These are phyloP conservation scores for Torulaspora delbrueckii DNA, from an alignment of 805 yeast genomes.

Conservation along the genomic window DNA sequence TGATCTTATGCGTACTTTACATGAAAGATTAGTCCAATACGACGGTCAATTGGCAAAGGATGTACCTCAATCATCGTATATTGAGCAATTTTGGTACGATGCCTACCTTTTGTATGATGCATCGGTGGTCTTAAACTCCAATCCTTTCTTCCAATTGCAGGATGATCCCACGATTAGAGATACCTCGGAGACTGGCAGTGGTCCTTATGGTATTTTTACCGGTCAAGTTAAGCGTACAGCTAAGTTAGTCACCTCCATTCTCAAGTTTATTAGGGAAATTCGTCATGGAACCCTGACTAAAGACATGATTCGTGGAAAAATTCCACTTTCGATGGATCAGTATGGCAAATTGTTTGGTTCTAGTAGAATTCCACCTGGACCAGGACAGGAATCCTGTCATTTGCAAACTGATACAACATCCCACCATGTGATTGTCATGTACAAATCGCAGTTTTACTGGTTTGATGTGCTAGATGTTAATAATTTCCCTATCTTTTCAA, in stretches of 20 bases:
- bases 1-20: slow-evolving; percentile 47
- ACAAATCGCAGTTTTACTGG: slow-evolving; percentile 90
- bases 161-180: slow-evolving; percentile 70
- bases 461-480: slow-evolving; percentile 79
- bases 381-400: slow-evolving; percentile 57
- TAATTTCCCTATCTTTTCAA: slow-evolving; percentile 58
- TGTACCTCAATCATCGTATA: slow-evolving; percentile 65
- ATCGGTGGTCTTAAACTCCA: slow-evolving; percentile 85
- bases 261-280: slow-evolving; percentile 75
- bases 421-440: slow-evolving; percentile 75
- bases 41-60: slow-evolving; percentile 63
- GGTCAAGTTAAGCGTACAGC: slow-evolving; percentile 76
- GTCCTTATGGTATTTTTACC: slow-evolving; percentile 34
- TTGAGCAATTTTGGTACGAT: slow-evolving; percentile 94
- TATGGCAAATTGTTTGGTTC: slow-evolving; percentile 83
- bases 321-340: slow-evolving; percentile 84
- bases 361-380: slow-evolving; percentile 74
- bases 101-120: slow-evolving; percentile 82
- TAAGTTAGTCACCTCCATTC: slow-evolving; percentile 65
- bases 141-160: slow-evolving; percentile 84
- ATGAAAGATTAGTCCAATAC: slow-evolving; percentile 49
- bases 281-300: slow-evolving; percentile 69
- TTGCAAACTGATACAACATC: slow-evolving; percentile 75
- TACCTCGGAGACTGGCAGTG: slow-evolving; percentile 32
- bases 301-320: slow-evolving; percentile 58